phyloP scores from a whole-genome alignment of 768 basidiomycete species.

The Russula sp. region DNA sequence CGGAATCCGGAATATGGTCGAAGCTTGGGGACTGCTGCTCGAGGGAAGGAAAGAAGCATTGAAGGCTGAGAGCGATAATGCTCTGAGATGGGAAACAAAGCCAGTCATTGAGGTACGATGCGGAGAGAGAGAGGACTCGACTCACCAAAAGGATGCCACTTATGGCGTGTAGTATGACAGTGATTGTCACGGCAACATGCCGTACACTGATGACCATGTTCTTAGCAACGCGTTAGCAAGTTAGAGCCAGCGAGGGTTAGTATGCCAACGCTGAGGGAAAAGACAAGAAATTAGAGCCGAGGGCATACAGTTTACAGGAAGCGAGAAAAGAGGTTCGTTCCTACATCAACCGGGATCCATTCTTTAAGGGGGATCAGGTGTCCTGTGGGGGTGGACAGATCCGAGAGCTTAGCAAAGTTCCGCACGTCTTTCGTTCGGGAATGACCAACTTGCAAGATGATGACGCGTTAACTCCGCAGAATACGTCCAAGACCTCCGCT shows the following conservation, averaged over 20 bases:
- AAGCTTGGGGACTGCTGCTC: constrained; percentile 3
- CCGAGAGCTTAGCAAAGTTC: neutral
- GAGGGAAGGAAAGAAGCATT: constrained; percentile 8
- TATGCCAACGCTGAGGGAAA: neutral
- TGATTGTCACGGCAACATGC: constrained; percentile 3
- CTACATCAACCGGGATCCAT: neutral
- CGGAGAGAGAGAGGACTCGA: neutral
- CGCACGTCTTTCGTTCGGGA: too few relatives aligned
- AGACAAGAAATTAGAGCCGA: neutral
- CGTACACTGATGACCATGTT: neutral
- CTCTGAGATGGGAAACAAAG: neutral
- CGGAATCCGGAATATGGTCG: neutral
- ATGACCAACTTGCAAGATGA: too few relatives aligned
- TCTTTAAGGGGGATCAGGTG: neutral
- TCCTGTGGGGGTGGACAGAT: neutral
- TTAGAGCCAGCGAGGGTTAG: neutral
- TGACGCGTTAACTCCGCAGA: too few relatives aligned
- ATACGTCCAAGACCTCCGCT: too few relatives aligned
- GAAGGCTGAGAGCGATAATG: constrained; percentile 10
- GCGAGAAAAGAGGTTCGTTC: too few relatives aligned
- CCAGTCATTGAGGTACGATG: too few relatives aligned
- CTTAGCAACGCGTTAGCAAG: neutral
- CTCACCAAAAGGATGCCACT: constrained; percentile 12
- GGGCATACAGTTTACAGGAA: neutral
- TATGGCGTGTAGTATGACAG: neutral